Evolutionary conservation across 2,329 filamentous ascomycete species (phyloP), one percentile per base, ranked within the genome.

Genomic region (Paraconiothyrium brasiliense): DNA sequence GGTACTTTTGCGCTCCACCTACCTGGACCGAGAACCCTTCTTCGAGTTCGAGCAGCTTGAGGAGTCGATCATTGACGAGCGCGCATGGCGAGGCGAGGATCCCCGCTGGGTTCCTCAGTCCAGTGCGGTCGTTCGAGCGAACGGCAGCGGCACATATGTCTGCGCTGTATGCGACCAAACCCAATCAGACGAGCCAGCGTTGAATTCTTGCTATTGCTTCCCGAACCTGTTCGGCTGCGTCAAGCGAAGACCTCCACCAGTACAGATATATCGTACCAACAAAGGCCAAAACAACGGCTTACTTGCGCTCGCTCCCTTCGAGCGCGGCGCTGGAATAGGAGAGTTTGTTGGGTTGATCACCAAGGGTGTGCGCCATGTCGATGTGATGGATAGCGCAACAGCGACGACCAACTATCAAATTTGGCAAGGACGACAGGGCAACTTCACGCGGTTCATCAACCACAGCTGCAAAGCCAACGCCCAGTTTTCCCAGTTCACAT

Each of bases 401-500:
- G 86, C 86, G 62, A 83, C 86, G 65, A 84, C 79, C 0, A 78
- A 77, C 0, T 88, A 87, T 66, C 86, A 88, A 68, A 87, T 88
- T 58, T 88, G 82, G 79, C 86, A 88, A 68, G 85, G 85, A 0
- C 74, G 75, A 57, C 80, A 83, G 71, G 84, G 86, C 3, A 88
- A 88, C 67, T 86, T 84, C 65, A 87, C 85, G 1, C 79, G 85
- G 0, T 88, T 88, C 66, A 82, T 87, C 44, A 88, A 87, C 69
- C 83, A 88, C 67, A 87, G 84, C 48, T 88, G 85, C 71, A 81
- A 83, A 16, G 82, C 85, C 1, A 88, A 88, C 64, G 82, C 83
- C 56, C 85, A 87, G 67, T 87, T 85, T 49, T 82, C 87, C 65
- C 80, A 81, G 10, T 87, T 88, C 68, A 79, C 80, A n/a, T 87